Conservation (phyloP, 257 asterid genomes). For the Cynanchum wilfordii region DNA sequence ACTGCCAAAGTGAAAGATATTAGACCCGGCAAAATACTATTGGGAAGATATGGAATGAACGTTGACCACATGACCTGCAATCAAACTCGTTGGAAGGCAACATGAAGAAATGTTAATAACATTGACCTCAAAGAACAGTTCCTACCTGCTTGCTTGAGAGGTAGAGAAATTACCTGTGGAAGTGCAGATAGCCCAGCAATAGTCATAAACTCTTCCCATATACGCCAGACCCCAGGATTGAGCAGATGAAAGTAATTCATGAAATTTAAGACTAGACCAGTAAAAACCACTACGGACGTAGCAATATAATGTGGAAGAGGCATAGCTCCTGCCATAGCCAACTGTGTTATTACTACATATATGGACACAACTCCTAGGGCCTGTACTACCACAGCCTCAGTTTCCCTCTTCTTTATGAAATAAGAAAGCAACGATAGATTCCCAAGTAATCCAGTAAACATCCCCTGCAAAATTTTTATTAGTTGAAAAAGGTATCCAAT, state of each 20-base stretch:
- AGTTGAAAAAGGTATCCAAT: not conserved
- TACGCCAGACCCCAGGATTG: constrained; percentile 58
- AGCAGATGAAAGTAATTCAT: constrained; percentile 63
- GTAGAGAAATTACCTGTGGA: constrained; percentile 58
- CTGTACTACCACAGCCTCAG: constrained; percentile 82
- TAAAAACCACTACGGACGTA: constrained; percentile 66
- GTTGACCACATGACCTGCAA: constrained; percentile 98
- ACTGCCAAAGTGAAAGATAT: constrained; percentile 49
- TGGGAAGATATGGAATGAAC: constrained; percentile 80
- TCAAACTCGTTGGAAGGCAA: constrained; percentile 14
- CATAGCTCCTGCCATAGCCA: constrained; percentile 95
- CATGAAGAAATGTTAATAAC: not conserved
- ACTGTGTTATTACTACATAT: constrained; percentile 73
- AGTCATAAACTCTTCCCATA: constrained; percentile 92
- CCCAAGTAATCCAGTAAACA: constrained; percentile 97
- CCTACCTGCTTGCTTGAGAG: constrained; percentile 1
- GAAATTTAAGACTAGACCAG: constrained; percentile 69
- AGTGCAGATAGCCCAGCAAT: constrained; percentile 80
- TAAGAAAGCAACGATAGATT: constrained; percentile 80
- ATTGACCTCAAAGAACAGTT: not conserved
- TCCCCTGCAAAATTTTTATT: constrained; percentile 52
- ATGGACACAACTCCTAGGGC: constrained; percentile 75
- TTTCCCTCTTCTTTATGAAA: constrained; percentile 84
- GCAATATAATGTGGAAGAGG: constrained; percentile 81
- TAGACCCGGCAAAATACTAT: constrained; percentile 73